phyloP scores from a whole-genome alignment of 495 filamentous ascomycete genomes.

The Thermothielavioides terrestris region DNA sequence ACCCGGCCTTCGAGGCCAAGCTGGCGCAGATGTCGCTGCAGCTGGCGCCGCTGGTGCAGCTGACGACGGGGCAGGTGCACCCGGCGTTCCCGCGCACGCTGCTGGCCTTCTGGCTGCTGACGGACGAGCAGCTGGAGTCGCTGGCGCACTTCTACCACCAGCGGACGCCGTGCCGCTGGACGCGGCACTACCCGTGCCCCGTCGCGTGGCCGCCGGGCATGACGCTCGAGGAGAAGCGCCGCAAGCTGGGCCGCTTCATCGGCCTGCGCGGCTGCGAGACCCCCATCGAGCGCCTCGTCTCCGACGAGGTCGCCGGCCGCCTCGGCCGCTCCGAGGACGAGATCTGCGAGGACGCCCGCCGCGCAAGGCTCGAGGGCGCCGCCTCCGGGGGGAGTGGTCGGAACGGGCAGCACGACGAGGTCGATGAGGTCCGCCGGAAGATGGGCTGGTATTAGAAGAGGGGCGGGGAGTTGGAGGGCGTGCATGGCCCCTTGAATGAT shows the following conservation, averaged over 20 bases:
- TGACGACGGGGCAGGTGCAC: conserved; percentile 52
- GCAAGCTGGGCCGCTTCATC: conserved; percentile 57
- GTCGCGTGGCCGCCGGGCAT: conserved; percentile 31
- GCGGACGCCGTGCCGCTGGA: conserved; percentile 45
- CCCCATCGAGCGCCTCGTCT: too few species aligned
- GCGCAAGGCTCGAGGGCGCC: conserved; percentile 28
- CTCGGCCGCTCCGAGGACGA: conserved; percentile 35
- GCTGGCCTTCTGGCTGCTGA: conserved; percentile 67
- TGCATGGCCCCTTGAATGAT: neutral
- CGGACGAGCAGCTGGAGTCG: conserved; percentile 56
- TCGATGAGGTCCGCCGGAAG: conserved; percentile 37
- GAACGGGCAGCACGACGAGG: conserved; percentile 30
- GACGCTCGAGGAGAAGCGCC: conserved; percentile 49
- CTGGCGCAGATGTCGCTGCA: conserved; percentile 40
- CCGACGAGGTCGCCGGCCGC: too few species aligned
- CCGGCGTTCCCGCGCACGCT: conserved; percentile 58
- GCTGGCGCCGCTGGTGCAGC: conserved; percentile 49
- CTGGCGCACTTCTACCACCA: conserved; percentile 75
- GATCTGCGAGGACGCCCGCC: conserved; percentile 9
- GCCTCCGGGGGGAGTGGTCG: too few species aligned
- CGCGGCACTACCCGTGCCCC: conserved; percentile 54
- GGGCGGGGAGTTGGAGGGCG: neutral
- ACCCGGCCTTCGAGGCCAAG: conserved; percentile 33
- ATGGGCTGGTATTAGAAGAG: conserved; percentile 28
- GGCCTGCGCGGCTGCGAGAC: conserved; percentile 55